Conservation (phyloP, 805 yeast species). For the Candida patagonica region DNA sequence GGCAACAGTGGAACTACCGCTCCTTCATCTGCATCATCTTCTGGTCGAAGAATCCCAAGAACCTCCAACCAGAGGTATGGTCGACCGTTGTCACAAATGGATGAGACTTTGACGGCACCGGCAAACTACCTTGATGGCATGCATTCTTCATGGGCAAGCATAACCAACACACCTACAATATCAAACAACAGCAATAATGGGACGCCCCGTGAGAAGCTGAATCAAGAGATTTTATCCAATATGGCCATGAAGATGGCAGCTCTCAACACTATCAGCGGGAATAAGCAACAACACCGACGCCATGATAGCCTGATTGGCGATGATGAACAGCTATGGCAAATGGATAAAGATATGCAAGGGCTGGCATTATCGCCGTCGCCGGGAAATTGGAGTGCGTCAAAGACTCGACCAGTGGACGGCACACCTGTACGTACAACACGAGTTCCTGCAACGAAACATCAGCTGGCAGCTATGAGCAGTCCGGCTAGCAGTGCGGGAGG, state of each 20-base stretch:
- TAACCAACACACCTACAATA: conserved; percentile 22
- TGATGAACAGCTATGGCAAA: conserved; percentile 10
- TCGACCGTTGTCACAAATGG: conserved; percentile 15
- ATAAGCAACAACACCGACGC: conserved; percentile 23
- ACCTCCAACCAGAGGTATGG: conserved; percentile 5
- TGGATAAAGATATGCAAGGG: too few species aligned
- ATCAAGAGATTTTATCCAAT: conserved; percentile 23
- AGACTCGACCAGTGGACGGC: too few species aligned
- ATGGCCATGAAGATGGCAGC: conserved; percentile 58
- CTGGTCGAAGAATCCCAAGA: not conserved
- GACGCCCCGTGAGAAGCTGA: conserved; percentile 15
- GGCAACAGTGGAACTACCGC: too few species aligned
- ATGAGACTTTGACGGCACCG: conserved; percentile 7
- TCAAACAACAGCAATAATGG: conserved; percentile 1
- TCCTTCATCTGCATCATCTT: conserved; percentile 2
- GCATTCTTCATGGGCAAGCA: conserved; percentile 23
- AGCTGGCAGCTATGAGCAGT: not conserved
- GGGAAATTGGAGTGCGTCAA: too few species aligned
- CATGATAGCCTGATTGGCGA: conserved; percentile 8
- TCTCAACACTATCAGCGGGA: conserved; percentile 42
- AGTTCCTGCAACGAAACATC: not conserved
- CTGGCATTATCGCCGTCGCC: too few species aligned
- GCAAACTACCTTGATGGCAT: conserved; percentile 7
- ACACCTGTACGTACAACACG: too few species aligned
- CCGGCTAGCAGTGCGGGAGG: conserved; percentile 25